Evolutionary conservation across 2,329 filamentous ascomycete species (phyloP).

Genomic region (Colletotrichum nymphaeae): DNA sequence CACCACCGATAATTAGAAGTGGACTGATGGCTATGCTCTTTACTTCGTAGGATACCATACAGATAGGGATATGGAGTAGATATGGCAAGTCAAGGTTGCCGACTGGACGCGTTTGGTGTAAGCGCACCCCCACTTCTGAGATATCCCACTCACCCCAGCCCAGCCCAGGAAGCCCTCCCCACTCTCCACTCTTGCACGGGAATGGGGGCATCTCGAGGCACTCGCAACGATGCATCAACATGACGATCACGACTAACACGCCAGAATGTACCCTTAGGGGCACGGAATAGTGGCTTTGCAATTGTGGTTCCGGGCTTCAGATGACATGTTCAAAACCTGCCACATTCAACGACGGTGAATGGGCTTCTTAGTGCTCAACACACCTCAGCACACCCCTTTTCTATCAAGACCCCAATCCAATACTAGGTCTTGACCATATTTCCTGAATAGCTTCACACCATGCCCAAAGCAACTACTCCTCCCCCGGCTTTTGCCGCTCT

Average conservation of each 20-base stretch:
- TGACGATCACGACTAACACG: background rate
- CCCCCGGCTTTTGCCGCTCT: constrained; percentile 28
- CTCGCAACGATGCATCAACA: background rate
- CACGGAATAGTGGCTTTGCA: background rate
- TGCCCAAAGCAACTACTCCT: constrained; percentile 27
- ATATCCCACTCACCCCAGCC: background rate
- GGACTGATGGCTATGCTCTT: background rate
- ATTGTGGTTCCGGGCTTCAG: background rate
- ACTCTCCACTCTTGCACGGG: constrained; percentile 2
- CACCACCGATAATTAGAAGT: background rate
- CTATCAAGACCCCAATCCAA: background rate
- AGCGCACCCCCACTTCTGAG: background rate
- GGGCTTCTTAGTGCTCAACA: constrained; percentile 2
- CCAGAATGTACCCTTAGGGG: background rate
- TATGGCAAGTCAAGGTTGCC: background rate
- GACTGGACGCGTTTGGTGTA: background rate
- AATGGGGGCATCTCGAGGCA: constrained; percentile 4
- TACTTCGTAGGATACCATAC: background rate
- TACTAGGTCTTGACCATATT: background rate
- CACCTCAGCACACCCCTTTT: background rate
- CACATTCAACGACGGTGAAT: background rate
- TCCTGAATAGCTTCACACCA: background rate
- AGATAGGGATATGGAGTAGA: background rate
- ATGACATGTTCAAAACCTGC: constrained; percentile 15
- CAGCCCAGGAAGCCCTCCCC: background rate